These are phyloP conservation scores for Antrodiella citrinella DNA, from an alignment of 768 basidiomycete species.

Conservation along the genomic window DNA sequence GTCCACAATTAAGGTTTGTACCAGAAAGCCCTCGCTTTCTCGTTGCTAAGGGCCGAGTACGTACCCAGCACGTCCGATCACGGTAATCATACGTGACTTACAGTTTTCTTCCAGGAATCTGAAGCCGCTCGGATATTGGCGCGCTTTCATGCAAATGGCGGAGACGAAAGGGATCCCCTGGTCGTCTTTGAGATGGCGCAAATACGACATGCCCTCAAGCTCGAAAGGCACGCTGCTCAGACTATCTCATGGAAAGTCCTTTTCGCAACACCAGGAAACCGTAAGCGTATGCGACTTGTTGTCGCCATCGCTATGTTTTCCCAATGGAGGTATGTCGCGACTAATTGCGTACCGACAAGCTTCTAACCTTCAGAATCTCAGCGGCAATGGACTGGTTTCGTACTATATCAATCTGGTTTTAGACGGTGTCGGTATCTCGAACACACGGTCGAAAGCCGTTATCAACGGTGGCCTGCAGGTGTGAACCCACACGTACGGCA, in stretches of 20 bases:
- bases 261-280: conserved; percentile 58
- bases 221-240: conserved; percentile 48
- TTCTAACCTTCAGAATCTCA: conserved; percentile 12
- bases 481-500: too few relatives aligned
- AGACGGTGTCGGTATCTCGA: conserved; percentile 52
- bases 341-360: background rate
- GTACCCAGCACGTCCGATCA: conserved; percentile 15
- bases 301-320: conserved; percentile 62
- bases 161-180: conserved; percentile 52
- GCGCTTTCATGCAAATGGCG: conserved; percentile 63
- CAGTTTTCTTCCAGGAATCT: conserved; percentile 33
- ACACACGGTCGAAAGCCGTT: conserved; percentile 42
- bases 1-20: conserved; percentile 37
- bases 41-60: conserved; percentile 50
- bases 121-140: conserved; percentile 54
- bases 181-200: conserved; percentile 47
- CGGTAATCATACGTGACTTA: background rate
- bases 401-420: conserved; percentile 69
- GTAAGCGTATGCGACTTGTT: conserved; percentile 59
- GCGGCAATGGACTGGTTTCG: conserved; percentile 63
- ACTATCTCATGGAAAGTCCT: conserved; percentile 44
- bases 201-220: conserved; percentile 57
- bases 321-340: conserved; percentile 53
- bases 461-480: conserved; percentile 60
- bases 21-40: conserved; percentile 66